Conservation (phyloP, 345 rosid genomes). For the Balakata baccata region DNA sequence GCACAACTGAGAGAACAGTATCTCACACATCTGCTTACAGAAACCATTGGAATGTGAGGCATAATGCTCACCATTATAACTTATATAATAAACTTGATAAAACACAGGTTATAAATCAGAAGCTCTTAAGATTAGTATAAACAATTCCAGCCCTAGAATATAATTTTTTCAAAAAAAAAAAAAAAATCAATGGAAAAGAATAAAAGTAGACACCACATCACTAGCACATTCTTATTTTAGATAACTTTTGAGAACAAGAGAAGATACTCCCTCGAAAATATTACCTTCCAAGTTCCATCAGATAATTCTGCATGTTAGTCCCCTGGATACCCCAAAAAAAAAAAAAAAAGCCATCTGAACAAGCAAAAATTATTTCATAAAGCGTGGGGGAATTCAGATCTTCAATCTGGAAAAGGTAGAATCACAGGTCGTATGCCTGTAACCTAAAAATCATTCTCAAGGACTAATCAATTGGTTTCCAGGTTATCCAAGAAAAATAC, state of each 20-base stretch:
- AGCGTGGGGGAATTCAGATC: not conserved
- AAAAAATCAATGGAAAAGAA: not conserved
- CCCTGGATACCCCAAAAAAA: not conserved
- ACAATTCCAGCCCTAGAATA: not conserved
- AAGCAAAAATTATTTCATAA: not conserved
- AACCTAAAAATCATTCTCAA: not conserved
- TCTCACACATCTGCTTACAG: slow-evolving; percentile 88
- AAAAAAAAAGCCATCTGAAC: not conserved
- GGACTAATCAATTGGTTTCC: not conserved
- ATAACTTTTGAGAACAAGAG: not conserved
- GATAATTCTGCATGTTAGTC: not conserved
- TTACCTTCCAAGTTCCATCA: not conserved
- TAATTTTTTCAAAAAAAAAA: not conserved
- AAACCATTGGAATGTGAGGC: slow-evolving; percentile 28
- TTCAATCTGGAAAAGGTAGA: not conserved
- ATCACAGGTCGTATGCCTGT: not conserved
- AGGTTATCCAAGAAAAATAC: slow-evolving; percentile 39
- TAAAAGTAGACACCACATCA: not conserved
- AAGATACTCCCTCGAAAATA: not conserved
- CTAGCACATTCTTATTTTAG: not conserved
- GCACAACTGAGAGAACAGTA: slow-evolving; percentile 92
- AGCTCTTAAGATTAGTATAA: not conserved
- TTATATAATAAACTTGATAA: not conserved
- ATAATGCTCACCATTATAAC: not conserved
- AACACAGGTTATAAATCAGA: not conserved